phyloP scores from a whole-genome alignment of 805 yeast genomes.

The Cyberlindnera nakhonratchasimensis region DNA sequence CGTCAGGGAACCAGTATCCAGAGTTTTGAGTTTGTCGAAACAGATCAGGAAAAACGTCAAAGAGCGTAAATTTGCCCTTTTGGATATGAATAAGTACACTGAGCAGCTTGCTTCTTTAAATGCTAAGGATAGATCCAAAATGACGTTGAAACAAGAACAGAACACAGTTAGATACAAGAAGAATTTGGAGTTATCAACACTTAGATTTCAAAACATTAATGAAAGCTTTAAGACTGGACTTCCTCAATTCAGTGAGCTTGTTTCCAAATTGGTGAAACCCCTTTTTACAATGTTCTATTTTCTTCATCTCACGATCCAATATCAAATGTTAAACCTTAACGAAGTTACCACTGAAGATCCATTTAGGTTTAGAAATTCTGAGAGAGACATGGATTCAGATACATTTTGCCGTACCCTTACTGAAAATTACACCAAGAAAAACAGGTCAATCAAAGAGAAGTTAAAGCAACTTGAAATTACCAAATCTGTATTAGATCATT shows the following conservation, averaged over 20 bases:
- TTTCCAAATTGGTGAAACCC: constrained; percentile 32
- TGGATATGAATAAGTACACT: constrained; percentile 37
- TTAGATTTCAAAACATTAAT: constrained; percentile 38
- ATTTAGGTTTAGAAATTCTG: constrained; percentile 14
- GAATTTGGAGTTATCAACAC: constrained; percentile 30
- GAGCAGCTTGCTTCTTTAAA: constrained; percentile 24
- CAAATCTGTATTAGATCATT: constrained; percentile 10
- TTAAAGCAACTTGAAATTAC: constrained; percentile 9
- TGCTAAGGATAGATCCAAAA: constrained; percentile 19
- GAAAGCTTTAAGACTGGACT: constrained; percentile 41
- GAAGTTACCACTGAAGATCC: constrained; percentile 9
- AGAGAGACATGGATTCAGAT: constrained; percentile 1
- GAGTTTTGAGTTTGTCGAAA: constrained; percentile 18
- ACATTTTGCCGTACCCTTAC: constrained; percentile 9
- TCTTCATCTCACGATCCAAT: constrained; percentile 34
- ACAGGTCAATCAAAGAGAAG: background rate
- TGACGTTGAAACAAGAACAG: constrained; percentile 39
- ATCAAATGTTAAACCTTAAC: constrained; percentile 29
- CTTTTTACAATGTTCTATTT: constrained; percentile 33
- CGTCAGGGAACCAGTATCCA: constrained; percentile 24
- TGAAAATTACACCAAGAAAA: constrained; percentile 7
- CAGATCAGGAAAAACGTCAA: constrained; percentile 30
- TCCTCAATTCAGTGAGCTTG: constrained; percentile 39
- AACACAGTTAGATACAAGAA: constrained; percentile 31
- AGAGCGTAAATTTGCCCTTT: constrained; percentile 33